Base-by-base conservation (phyloP, 75 land plant species). In the Cupressus sempervirens region DNA sequence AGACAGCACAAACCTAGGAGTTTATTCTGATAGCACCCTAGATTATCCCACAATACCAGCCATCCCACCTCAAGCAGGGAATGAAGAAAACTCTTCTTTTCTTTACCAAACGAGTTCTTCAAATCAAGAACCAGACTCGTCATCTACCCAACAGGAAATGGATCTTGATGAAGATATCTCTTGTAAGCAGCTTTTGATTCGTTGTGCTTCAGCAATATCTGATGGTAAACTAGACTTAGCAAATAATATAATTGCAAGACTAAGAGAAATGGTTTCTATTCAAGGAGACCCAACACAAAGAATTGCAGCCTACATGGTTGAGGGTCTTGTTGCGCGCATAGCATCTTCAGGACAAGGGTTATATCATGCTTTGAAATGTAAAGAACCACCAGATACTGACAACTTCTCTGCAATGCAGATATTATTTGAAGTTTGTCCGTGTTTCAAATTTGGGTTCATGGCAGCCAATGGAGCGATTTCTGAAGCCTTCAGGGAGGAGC, bases 301-400 rank as follows among this genome's bases (percentile, higher is more conserved):
- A 53, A 89, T 96, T 84, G 95, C 99, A 53, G 99, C 99, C 0
- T 97, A 96, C 90, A 90, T 97, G 94, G 93, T 92, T n/a, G 99
- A 97, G 89, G 99, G 98, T 6, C 94, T 97, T 81, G 95, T 91
- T 26, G 99, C 99, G 32, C 89, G 95, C 26, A 85, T 96, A 85
- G 93, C 91, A 48, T 88, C 92, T n/a, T 90, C 99, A 35, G 99
- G 99, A 11, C 85, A 84, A 41, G 91, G 89, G 12, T 86, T 97
- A 15, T 97, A 95, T 82, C 91, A 92, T 72, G 93, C 93, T 43
- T 83, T 97, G 48, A 94, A 80, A 85, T 97, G 99, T 87, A 94
- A 94, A 87, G 96, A 95, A 67, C 95, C 99, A 58, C 93, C 94
- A 18, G 85, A 88, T 45, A 76, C 84, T 41, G 96, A 96, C 48